These are phyloP conservation scores for Thermochaetoides thermophila DNA, from an alignment of 495 filamentous ascomycete species.

Conservation along the genomic window DNA sequence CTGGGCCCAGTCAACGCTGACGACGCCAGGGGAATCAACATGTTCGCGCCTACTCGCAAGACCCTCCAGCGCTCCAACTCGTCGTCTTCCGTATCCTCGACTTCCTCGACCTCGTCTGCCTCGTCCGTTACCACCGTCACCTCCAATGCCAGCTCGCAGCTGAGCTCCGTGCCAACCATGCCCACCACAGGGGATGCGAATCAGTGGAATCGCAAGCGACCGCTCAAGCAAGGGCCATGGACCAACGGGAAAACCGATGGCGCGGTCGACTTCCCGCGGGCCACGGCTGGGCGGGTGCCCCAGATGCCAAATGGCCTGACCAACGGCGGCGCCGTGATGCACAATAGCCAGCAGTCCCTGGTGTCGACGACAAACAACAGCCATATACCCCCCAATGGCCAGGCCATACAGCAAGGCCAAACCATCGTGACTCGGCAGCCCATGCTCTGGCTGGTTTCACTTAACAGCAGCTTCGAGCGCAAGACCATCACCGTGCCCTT, in stretches of 20 bases:
- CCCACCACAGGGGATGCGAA: constrained; percentile 35
- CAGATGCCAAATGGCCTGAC: constrained; percentile 17
- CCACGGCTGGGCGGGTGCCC: constrained; percentile 26
- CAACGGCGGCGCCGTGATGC: constrained; percentile 44
- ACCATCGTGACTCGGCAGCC: too few species aligned
- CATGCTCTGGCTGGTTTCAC: constrained; percentile 64
- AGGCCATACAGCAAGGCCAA: too few species aligned
- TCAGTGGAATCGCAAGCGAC: constrained; percentile 50
- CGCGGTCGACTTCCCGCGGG: constrained; percentile 31
- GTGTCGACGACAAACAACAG: constrained; percentile 41
- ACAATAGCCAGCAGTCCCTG: constrained; percentile 61
- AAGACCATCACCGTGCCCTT: constrained; percentile 90
- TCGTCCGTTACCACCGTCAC: constrained; percentile 46
- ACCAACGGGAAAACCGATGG: constrained; percentile 34
- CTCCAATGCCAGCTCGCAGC: constrained; percentile 19
- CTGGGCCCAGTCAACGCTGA: constrained; percentile 72
- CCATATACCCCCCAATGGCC: too few species aligned
- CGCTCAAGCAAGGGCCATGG: constrained; percentile 51
- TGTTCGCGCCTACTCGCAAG: constrained; percentile 80
- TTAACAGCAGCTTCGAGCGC: constrained; percentile 91
- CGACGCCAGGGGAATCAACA: constrained; percentile 56
- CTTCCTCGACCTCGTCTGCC: constrained; percentile 47
- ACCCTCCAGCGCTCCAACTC: constrained; percentile 74
- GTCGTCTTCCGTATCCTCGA: constrained; percentile 67
- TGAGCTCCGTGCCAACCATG: constrained; percentile 26